Evolutionary conservation across 768 basidiomycete species (phyloP).

Genomic region (Lentinula lateritia): DNA sequence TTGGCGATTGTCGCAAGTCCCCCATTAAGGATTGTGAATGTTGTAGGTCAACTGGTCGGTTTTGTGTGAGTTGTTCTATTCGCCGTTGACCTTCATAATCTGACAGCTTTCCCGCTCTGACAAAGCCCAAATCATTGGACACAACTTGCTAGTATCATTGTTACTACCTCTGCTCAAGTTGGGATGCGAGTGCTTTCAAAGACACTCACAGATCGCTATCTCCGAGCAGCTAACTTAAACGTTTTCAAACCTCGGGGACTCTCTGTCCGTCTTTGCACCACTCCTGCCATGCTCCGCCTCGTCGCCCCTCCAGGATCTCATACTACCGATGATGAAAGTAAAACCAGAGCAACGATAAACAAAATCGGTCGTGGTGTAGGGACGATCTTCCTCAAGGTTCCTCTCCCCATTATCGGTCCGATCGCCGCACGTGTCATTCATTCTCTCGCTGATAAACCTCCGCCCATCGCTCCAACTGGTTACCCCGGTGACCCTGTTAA

Average conservation of each 20-base stretch:
- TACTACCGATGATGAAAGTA: neutral
- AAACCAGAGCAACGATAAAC: constrained; percentile 9
- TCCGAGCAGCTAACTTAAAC: constrained; percentile 17
- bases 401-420: constrained; percentile 9
- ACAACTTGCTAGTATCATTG: constrained; percentile 13
- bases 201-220: constrained; percentile 19
- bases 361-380: constrained; percentile 14
- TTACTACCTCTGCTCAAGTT: constrained; percentile 12
- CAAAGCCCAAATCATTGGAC: constrained; percentile 20
- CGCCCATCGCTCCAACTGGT: constrained; percentile 3
- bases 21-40: constrained; percentile 17
- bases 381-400: constrained; percentile 10
- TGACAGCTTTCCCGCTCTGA: neutral
- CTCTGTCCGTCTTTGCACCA: constrained; percentile 18
- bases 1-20: constrained; percentile 21
- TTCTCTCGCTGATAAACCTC: constrained; percentile 14
- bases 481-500: neutral
- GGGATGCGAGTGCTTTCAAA: constrained; percentile 19
- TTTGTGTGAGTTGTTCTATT: constrained; percentile 13
- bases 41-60: constrained; percentile 15
- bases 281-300: constrained; percentile 18
- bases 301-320: constrained; percentile 2
- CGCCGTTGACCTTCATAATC: neutral
- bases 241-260: constrained; percentile 20
- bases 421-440: constrained; percentile 12